A percentile compares a stretch with the other conserved stretches of the same genome.
Evolutionary conservation across 2,329 filamentous ascomycete genomes (phyloP).

Genomic region (Dothiorella sarmentorum): DNA sequence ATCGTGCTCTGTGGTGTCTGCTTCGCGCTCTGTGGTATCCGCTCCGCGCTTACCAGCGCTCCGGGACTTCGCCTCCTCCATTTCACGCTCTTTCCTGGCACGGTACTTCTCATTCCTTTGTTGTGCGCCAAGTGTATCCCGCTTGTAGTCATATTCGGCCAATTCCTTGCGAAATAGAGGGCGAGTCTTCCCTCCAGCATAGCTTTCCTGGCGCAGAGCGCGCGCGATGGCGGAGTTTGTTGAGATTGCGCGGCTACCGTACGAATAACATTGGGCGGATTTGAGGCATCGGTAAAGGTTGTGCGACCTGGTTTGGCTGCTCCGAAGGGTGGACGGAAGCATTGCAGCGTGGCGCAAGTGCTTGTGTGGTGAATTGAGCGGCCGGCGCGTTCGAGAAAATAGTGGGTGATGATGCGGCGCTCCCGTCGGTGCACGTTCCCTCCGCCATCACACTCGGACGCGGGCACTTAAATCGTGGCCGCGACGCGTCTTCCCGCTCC

Average conservation of each 20-base stretch:
- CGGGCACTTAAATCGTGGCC: neutral
- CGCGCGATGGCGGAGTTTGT: constrained; percentile 67
- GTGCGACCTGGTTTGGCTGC: neutral
- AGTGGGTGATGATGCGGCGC: neutral
- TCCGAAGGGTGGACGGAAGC: neutral
- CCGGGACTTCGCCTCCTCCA: neutral
- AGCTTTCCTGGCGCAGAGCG: constrained; percentile 52
- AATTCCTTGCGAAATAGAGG: neutral
- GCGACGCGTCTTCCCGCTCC: constrained; percentile 3
- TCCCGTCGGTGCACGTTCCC: neutral
- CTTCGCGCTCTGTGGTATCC: no score
- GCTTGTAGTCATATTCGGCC: neutral
- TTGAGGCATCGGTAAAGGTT: neutral
- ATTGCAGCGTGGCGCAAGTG: neutral
- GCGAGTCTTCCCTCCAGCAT: neutral
- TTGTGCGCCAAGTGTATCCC: neutral
- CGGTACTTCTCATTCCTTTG: neutral
- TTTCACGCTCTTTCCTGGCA: neutral
- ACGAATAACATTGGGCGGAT: neutral
- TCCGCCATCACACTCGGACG: neutral
- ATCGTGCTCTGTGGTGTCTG: no score
- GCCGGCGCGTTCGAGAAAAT: neutral
- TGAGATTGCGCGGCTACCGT: constrained; percentile 46
- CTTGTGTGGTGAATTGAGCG: neutral
- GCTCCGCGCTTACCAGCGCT: no score